A percentile compares a stretch with the other conserved stretches of the same genome.
Evolutionary conservation across 228 moss, liverwort and hornwort species (phyloP).

Genomic region (Sphagnum fallax): DNA sequence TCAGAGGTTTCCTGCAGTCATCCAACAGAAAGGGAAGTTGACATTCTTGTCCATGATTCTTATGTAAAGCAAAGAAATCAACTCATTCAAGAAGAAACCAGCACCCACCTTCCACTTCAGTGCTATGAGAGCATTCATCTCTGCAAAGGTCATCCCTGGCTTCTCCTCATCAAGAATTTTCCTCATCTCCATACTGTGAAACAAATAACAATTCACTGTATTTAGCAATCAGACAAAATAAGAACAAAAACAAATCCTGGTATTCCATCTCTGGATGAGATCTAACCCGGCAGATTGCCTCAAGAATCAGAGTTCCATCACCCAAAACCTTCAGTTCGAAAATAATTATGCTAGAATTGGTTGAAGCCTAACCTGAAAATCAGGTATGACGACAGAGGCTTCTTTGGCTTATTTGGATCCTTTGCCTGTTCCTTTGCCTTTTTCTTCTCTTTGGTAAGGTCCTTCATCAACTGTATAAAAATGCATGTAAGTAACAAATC

Average conservation of each 20-base stretch:
- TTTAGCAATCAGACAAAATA: background rate
- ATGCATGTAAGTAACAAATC: background rate
- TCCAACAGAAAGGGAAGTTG: background rate
- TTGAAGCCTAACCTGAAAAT: constrained; percentile 50
- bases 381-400: constrained; percentile 72
- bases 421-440: constrained; percentile 33
- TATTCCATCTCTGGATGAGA: background rate
- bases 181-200: constrained; percentile 61
- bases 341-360: too few relatives aligned
- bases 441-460: constrained; percentile 60
- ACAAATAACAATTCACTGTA: background rate
- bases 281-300: background rate
- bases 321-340: background rate
- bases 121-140: constrained; percentile 54
- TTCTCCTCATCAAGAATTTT: constrained; percentile 47
- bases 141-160: constrained; percentile 53
- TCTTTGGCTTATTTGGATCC: constrained; percentile 89
- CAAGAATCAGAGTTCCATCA: background rate
- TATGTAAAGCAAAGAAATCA: background rate
- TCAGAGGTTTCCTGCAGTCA: constrained; percentile 53
- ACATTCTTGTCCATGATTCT: too few relatives aligned
- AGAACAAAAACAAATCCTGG: background rate
- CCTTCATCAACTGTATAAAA: constrained; percentile 54
- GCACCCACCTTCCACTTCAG: constrained; percentile 78
- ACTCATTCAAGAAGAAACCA: background rate